Evolutionary conservation across 805 yeast species (phyloP).

Genomic region (Kazachstania viticola): DNA sequence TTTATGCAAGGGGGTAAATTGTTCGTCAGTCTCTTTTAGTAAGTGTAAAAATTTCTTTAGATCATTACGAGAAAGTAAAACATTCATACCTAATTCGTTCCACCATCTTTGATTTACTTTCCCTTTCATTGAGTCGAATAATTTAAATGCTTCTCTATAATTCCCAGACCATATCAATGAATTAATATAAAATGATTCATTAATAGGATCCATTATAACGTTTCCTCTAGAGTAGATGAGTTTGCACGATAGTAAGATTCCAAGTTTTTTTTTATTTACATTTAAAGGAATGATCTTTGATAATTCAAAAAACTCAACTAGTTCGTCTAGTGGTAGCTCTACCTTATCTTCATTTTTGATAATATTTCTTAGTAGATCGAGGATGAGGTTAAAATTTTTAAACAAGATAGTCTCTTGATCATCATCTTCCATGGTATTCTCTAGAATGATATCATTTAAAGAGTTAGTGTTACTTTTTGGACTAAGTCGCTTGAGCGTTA

Average conservation of each 20-base stretch:
- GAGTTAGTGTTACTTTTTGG: too few species aligned
- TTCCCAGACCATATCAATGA: constrained; percentile 29
- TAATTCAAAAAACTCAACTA: constrained; percentile 30
- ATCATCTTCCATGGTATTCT: too few species aligned
- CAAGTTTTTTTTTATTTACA: constrained; percentile 23
- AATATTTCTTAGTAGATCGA: constrained; percentile 12
- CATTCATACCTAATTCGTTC: constrained; percentile 38
- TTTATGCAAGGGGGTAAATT: constrained; percentile 14
- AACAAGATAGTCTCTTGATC: too few species aligned
- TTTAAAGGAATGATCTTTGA: constrained; percentile 30
- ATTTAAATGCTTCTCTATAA: constrained; percentile 27
- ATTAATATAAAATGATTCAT: constrained; percentile 40
- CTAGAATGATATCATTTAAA: too few species aligned
- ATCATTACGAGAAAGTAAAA: constrained; percentile 27
- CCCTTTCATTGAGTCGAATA: constrained; percentile 27
- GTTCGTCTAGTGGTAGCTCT: constrained; percentile 22
- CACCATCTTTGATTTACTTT: constrained; percentile 39
- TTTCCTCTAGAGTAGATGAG: constrained; percentile 32
- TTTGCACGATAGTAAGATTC: constrained; percentile 32
- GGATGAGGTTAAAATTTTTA: constrained; percentile 13
- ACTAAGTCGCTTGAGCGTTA: too few species aligned
- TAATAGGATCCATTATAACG: constrained; percentile 39
- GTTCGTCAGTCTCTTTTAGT: constrained; percentile 19
- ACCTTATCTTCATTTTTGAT: constrained; percentile 3
- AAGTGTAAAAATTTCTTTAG: constrained; percentile 29